Percentiles rank a stretch among this genome's conserved stretches.
phyloP scores from a whole-genome alignment of 352 stramenopile genomes.

The Phytophthora pluvialis region DNA sequence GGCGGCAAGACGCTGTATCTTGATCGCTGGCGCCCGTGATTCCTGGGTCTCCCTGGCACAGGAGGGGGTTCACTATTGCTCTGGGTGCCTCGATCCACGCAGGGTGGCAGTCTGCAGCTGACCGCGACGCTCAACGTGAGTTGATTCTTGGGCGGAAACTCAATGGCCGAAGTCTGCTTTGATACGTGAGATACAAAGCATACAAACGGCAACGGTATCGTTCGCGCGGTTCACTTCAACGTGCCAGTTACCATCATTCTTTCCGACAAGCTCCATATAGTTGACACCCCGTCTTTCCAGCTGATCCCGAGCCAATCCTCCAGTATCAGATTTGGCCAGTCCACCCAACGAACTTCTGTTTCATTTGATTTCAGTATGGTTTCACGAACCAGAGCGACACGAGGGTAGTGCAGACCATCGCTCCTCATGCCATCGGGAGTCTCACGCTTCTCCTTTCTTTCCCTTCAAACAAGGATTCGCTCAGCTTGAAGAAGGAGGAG shows the following conservation, averaged over 20 bases:
- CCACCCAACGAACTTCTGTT: neutral
- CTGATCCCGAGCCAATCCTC: conserved; percentile 3
- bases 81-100: conserved; percentile 30
- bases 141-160: conserved; percentile 1
- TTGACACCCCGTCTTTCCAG: conserved; percentile 8
- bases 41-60: conserved; percentile 31
- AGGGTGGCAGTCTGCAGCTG: conserved; percentile 23
- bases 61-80: conserved; percentile 38
- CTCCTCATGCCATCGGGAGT: conserved; percentile 21
- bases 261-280: conserved; percentile 5
- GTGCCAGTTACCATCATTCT: conserved; percentile 20
- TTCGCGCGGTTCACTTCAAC: conserved; percentile 24
- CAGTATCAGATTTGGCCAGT: conserved; percentile 1
- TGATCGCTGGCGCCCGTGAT: conserved; percentile 40
- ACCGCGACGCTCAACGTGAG: conserved; percentile 26
- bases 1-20: conserved; percentile 44
- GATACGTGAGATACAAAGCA: neutral
- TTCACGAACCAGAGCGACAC: neutral
- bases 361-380: conserved; percentile 3
- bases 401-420: conserved; percentile 1
- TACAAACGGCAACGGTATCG: neutral
- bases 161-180: neutral
- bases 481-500: conserved; percentile 43
- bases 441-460: conserved; percentile 1
- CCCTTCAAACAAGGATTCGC: conserved; percentile 37